Percentiles rank a stretch among this genome's conserved stretches.
Evolutionary conservation across 345 rosid genomes (phyloP).

Genomic region (Eucalyptus pauciflora): DNA sequence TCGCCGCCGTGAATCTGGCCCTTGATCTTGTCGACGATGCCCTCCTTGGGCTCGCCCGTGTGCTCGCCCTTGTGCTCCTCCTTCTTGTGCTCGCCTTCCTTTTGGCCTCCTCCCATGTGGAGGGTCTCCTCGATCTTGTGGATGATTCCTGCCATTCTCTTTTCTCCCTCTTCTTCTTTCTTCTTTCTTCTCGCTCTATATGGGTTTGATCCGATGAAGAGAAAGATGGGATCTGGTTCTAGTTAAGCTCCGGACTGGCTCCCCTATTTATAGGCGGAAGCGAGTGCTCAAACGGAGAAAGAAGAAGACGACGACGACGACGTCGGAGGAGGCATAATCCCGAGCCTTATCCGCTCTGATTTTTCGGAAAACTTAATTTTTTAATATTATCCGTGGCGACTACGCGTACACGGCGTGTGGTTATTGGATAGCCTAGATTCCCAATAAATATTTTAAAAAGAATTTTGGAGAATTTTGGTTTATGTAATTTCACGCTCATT

Average conservation of each 20-base stretch:
- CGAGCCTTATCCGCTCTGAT: neutral
- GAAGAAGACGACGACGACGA: neutral
- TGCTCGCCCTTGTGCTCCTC: neutral
- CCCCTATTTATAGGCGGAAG: neutral
- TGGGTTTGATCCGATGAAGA: neutral
- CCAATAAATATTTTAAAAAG: no score
- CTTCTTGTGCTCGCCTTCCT: constrained; percentile 3
- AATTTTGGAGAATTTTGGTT: neutral
- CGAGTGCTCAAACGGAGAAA: neutral
- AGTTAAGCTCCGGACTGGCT: no score
- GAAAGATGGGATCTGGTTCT: neutral
- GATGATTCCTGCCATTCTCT: constrained; percentile 51
- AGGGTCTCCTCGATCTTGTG: constrained; percentile 59
- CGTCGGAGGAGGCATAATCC: neutral
- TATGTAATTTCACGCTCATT: neutral
- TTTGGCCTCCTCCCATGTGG: constrained; percentile 52
- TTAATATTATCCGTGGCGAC: neutral
- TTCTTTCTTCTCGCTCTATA: neutral
- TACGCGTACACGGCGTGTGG: neutral
- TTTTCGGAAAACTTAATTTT: neutral
- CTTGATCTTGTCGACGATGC: constrained; percentile 26
- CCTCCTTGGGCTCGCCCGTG: constrained; percentile 17
- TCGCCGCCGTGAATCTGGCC: neutral
- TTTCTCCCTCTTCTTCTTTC: neutral
- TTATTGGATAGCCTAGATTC: neutral